Evolutionary conservation across 257 asterid species (phyloP).

Genomic region (Solanum chilense): DNA sequence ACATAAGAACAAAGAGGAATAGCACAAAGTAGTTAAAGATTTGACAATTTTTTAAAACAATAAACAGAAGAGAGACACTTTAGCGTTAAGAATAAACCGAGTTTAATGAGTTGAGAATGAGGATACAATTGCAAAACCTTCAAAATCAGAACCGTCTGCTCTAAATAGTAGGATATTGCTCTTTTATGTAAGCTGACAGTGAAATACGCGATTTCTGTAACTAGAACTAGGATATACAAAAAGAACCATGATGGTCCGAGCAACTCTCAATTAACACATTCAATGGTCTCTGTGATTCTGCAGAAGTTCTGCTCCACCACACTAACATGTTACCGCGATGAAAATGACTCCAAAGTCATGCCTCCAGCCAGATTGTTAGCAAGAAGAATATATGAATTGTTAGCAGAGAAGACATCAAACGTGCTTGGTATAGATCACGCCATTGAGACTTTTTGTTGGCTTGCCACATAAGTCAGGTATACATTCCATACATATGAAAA

Average conservation of each 20-base stretch:
- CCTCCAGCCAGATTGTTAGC: background rate
- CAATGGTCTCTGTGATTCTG: background rate
- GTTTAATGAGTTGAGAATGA: background rate
- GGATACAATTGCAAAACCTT: background rate
- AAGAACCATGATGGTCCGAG: background rate
- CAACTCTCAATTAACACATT: background rate
- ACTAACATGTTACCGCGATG: background rate
- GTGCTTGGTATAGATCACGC: conserved; percentile 6
- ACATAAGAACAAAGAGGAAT: background rate
- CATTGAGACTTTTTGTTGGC: conserved; percentile 37
- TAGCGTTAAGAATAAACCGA: background rate
- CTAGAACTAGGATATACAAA: background rate
- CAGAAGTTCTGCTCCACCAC: background rate
- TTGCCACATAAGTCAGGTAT: conserved; percentile 78
- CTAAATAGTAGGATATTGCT: background rate
- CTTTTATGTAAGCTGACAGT: background rate
- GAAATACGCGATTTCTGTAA: background rate
- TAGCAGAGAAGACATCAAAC: background rate
- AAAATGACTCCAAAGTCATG: background rate
- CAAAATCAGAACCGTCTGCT: background rate
- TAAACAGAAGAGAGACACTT: background rate
- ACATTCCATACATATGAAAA: conserved; percentile 79
- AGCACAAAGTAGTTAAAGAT: background rate
- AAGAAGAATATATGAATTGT: background rate
- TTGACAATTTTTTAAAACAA: background rate